Conservation (phyloP, 768 basidiomycete species). For the Termitomyces sp. region DNA sequence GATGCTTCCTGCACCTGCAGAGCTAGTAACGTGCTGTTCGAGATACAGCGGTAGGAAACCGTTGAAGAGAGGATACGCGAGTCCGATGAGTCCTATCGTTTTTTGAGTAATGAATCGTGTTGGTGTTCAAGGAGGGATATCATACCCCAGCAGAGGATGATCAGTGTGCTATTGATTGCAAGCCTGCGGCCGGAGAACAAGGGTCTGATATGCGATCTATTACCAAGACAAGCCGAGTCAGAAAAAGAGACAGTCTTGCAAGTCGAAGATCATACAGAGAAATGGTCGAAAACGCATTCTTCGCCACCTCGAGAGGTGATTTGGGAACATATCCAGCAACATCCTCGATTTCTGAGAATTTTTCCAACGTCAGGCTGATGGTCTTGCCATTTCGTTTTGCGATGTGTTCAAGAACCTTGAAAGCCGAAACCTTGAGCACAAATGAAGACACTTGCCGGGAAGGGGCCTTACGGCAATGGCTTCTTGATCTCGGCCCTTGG, state of each 20-base stretch:
- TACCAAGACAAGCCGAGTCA: neutral
- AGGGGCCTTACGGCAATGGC: slow-evolving; percentile 36
- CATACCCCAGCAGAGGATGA: slow-evolving; percentile 47
- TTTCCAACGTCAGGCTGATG: slow-evolving; percentile 40
- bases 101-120: neutral
- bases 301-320: slow-evolving; percentile 24
- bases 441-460: neutral
- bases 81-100: slow-evolving; percentile 37
- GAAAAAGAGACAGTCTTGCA: neutral
- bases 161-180: slow-evolving; percentile 40
- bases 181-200: slow-evolving; percentile 41
- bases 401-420: slow-evolving; percentile 42
- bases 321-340: slow-evolving; percentile 10
- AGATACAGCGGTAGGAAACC: slow-evolving; percentile 49
- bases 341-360: slow-evolving; percentile 29
- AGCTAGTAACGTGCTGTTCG: slow-evolving; percentile 24
- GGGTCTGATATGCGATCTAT: slow-evolving; percentile 43
- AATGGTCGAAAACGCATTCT: slow-evolving; percentile 29
- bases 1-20: slow-evolving; percentile 10
- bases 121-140: neutral
- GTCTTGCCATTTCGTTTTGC: slow-evolving; percentile 43
- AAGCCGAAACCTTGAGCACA: neutral
- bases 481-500: slow-evolving; percentile 51
- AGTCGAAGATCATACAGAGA: slow-evolving; percentile 30
- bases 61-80: slow-evolving; percentile 51